Evolutionary conservation across 306 rosid species (phyloP).

Genomic region (Dryas drummondii): DNA sequence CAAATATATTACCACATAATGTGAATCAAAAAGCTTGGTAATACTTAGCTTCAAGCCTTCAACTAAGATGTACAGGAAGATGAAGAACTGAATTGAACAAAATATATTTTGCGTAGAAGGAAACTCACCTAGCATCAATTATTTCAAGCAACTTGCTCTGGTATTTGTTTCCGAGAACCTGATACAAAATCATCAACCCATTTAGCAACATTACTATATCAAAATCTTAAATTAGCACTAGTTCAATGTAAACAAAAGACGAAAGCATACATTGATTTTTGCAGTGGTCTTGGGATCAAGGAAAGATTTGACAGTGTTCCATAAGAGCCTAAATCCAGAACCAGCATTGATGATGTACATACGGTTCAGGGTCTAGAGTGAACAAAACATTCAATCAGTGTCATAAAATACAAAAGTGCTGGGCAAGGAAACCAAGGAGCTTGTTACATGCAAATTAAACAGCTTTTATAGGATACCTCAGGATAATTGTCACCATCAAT

Average conservation of each 20-base stretch:
- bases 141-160: constrained; percentile 94
- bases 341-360: constrained; percentile 99
- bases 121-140: constrained; percentile 70
- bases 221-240: constrained; percentile 10
- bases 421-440: not conserved
- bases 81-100: not conserved
- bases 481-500: constrained; percentile 96
- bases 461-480: constrained; percentile 54
- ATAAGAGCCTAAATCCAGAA: constrained; percentile 87
- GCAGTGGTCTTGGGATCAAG: constrained; percentile 92
- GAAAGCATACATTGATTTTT: constrained; percentile 66
- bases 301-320: constrained; percentile 88
- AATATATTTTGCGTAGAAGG: not conserved
- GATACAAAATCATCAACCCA: constrained; percentile 24
- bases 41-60: not conserved
- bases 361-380: constrained; percentile 63
- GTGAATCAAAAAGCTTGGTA: not conserved
- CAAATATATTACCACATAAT: not conserved
- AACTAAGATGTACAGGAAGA: not conserved
- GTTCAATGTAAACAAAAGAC: not conserved
- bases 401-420: constrained; percentile 12
- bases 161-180: constrained; percentile 94
- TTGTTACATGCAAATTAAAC: not conserved
- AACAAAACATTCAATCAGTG: constrained; percentile 15
- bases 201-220: constrained; percentile 25